These are phyloP conservation scores for Volvox carteri DNA, from an alignment of 163 green algal species.

Conservation along the genomic window DNA sequence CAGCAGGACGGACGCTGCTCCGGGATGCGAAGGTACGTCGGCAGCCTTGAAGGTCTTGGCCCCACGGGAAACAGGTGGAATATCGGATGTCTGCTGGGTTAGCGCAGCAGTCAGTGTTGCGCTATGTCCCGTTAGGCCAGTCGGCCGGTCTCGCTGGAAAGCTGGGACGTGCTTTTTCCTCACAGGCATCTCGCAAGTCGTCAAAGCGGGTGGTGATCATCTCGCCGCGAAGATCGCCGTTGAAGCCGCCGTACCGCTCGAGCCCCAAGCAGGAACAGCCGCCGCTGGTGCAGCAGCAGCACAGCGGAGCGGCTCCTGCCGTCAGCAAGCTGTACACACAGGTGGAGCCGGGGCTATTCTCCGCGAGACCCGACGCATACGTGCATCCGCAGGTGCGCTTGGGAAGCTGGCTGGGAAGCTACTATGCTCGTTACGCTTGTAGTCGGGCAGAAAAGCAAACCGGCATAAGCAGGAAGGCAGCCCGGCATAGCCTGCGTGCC, in stretches of 20 bases:
- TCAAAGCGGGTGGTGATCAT: constrained; percentile 29
- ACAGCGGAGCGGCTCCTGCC: neutral
- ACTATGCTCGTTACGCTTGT: too few relatives aligned
- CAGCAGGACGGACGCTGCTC: neutral
- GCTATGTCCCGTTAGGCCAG: too few relatives aligned
- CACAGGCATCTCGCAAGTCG: neutral
- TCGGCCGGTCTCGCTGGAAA: too few relatives aligned
- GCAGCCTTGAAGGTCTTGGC: too few relatives aligned
- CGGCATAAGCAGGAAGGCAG: too few relatives aligned
- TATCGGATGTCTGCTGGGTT: too few relatives aligned
- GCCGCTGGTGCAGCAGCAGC: neutral
- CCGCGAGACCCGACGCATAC: constrained; percentile 28
- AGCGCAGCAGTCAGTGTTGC: too few relatives aligned
- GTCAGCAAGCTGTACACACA: constrained; percentile 49
- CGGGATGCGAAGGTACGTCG: neutral
- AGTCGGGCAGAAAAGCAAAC: too few relatives aligned
- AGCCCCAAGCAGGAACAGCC: neutral
- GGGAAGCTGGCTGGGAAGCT: too few relatives aligned
- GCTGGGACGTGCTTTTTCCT: too few relatives aligned
- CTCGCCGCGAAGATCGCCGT: constrained; percentile 21
- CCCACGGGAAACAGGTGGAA: too few relatives aligned
- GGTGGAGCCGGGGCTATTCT: constrained; percentile 35
- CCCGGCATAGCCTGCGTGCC: too few relatives aligned
- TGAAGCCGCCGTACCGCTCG: neutral
- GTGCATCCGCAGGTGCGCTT: constrained; percentile 21